These are phyloP conservation scores for Paraurostyla sp. DNA, from an alignment of 73 alveolate genomes.

Conservation along the genomic window DNA sequence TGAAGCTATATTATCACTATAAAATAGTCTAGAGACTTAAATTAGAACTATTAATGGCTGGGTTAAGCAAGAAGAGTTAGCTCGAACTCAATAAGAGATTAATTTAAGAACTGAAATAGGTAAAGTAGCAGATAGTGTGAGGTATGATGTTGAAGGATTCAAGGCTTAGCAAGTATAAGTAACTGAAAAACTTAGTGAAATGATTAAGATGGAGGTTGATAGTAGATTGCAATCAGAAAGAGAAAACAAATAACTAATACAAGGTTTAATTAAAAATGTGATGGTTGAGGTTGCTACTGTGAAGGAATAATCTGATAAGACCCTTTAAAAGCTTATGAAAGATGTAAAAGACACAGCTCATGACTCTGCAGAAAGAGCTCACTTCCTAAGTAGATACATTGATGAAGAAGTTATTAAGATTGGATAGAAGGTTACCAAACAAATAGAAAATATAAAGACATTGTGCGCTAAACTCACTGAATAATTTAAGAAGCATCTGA, in stretches of 20 bases:
- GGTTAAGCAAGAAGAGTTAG: conserved; percentile 75
- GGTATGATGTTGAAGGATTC: conserved; percentile 67
- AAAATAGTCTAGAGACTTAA: conserved; percentile 67
- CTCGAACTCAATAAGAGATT: conserved; percentile 74
- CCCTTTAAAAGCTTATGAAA: conserved; percentile 46
- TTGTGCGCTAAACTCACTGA: conserved; percentile 79
- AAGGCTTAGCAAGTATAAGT: conserved; percentile 73
- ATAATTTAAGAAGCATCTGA: conserved; percentile 73
- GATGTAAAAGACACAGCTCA: conserved; percentile 76
- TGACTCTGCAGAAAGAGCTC: conserved; percentile 78
- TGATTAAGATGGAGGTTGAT: conserved; percentile 81
- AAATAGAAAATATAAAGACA: conserved; percentile 69
- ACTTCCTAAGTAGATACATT: conserved; percentile 76
- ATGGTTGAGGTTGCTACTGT: conserved; percentile 72
- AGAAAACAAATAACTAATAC: conserved; percentile 66
- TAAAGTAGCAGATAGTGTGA: conserved; percentile 57
- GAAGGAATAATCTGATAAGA: conserved; percentile 68
- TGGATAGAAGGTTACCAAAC: conserved; percentile 53
- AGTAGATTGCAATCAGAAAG: conserved; percentile 55
- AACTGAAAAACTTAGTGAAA: conserved; percentile 79
- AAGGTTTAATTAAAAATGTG: conserved; percentile 72
- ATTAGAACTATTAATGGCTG: conserved; percentile 76
- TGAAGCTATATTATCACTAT: conserved; percentile 70
- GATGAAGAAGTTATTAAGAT: conserved; percentile 76
- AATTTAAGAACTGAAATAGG: conserved; percentile 74